Base-by-base conservation (phyloP, 345 rosid genomes). In the Conringia planisiliqua region DNA sequence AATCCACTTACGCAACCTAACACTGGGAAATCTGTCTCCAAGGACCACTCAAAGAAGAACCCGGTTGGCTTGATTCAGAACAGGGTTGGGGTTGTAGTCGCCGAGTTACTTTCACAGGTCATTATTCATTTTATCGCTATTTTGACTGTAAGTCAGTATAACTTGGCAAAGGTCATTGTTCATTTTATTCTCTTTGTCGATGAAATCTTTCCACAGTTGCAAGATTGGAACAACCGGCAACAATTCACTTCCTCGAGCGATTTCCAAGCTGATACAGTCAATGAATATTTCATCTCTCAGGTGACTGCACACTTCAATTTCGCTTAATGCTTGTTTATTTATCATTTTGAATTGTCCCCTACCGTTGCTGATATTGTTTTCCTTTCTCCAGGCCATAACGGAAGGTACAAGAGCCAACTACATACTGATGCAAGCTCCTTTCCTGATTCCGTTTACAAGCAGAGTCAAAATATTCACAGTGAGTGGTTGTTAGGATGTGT, bases 351-450 rank as follows among this genome's bases (percentile, higher is more conserved):
- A 22, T 62, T 65, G 16, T 58, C 48, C 73, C 16, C 50, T 39
- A 57, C 36, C 33, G n/a, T 78, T 50, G 59, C 77, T 58, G 68
- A 66, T 70, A 47, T 11, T 66, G 5, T 39, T 66, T 66, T 59
- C 50, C 65, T 50, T 68, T 68, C 72, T 75, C 46, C 83, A 96
- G 99, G 99, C 99, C 71, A 79, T 73, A 40, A 68, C 86, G 32
- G 96, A 90, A 72, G 93, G 96, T 73, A 88, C 97, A 61, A 87
- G 88, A 82, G 99, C 98, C 36, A 80, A 89, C 81, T 96, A 87
- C 78, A 96, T 96, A 83, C 71, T 96, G 86, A 92, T 82, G 84
- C 90, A 85, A 83, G 99, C 99, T 82, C 97, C 99, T 40, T 96
- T 92, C 83, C 79, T 96, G 89, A 79, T 96, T 64, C 98, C 98